Conservation (phyloP, 345 rosid species). For the Stellera chamaejasme region DNA sequence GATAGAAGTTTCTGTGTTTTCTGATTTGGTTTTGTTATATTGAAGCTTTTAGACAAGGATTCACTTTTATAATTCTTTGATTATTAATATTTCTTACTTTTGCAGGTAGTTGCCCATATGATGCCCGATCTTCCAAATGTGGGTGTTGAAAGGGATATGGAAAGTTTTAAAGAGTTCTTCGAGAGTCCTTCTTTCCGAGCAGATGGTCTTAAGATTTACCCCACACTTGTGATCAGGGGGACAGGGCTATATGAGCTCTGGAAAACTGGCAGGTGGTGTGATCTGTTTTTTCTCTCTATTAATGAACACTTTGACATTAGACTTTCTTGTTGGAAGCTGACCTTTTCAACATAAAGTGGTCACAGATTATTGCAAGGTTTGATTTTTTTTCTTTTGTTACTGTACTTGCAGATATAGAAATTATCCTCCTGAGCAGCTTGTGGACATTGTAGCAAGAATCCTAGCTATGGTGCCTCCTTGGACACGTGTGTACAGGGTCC, state of each 20-base stretch:
- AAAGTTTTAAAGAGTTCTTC: constrained; percentile 91
- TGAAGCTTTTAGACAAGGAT: not conserved
- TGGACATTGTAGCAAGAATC: constrained; percentile 94
- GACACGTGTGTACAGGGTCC: constrained; percentile 99
- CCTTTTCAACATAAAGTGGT: not conserved
- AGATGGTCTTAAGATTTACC: constrained; percentile 97
- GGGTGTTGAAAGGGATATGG: constrained; percentile 95
- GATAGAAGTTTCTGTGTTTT: no score
- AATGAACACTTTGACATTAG: not conserved
- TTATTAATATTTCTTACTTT: not conserved
- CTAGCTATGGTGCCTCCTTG: constrained; percentile 99
- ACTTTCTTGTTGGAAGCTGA: not conserved
- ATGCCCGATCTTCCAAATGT: constrained; percentile 99
- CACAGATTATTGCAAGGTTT: constrained; percentile 2
- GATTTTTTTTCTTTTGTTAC: not conserved
- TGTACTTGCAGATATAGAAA: constrained; percentile 60
- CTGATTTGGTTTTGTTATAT: not conserved
- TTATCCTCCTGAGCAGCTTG: constrained; percentile 97
- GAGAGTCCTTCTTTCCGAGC: constrained; percentile 95
- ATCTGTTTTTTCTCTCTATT: constrained; percentile 2
- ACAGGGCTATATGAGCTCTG: constrained; percentile 96
- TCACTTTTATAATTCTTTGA: not conserved
- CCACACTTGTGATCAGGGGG: constrained; percentile 97
- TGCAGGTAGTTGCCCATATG: constrained; percentile 99
- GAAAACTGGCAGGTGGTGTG: constrained; percentile 87